Conservation (phyloP, 768 basidiomycete genomes). For the Calocera viscosa region DNA sequence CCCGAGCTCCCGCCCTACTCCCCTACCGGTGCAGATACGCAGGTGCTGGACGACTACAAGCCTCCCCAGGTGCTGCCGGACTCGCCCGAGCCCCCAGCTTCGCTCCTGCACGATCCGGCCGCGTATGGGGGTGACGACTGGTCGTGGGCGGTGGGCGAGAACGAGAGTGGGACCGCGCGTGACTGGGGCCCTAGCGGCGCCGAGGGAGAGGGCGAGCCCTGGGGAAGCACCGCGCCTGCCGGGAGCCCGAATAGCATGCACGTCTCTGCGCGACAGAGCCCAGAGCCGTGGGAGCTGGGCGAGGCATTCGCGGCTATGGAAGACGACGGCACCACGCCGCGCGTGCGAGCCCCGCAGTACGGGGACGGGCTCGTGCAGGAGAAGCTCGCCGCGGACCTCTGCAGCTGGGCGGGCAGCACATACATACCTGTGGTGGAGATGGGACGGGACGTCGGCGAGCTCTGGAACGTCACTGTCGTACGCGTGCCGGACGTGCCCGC, state of each 20-base stretch:
- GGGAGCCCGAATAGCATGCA: not conserved
- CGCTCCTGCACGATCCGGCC: not conserved
- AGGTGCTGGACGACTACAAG: not conserved
- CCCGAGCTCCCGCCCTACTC: not conserved
- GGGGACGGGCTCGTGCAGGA: conserved; percentile 1
- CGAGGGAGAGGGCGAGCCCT: not conserved
- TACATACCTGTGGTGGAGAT: not conserved
- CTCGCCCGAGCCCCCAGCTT: not conserved
- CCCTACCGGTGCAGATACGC: not conserved
- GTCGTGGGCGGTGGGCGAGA: not conserved
- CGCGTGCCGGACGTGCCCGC: not conserved
- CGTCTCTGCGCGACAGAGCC: not conserved
- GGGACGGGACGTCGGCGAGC: not conserved
- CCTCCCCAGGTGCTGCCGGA: not conserved
- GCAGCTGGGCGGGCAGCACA: not conserved
- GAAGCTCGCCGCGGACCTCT: not conserved
- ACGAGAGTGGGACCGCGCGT: not conserved
- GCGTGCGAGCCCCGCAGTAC: not conserved
- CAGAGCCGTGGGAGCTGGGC: not conserved
- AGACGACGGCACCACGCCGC: not conserved
- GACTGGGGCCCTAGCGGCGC: not conserved
- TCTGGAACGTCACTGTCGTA: conserved; percentile 3
- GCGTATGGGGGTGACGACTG: not conserved
- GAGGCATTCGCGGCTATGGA: not conserved
- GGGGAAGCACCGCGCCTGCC: not conserved